Evolutionary conservation across 495 filamentous ascomycete genomes (phyloP).

Genomic region (Xylaria castorea): DNA sequence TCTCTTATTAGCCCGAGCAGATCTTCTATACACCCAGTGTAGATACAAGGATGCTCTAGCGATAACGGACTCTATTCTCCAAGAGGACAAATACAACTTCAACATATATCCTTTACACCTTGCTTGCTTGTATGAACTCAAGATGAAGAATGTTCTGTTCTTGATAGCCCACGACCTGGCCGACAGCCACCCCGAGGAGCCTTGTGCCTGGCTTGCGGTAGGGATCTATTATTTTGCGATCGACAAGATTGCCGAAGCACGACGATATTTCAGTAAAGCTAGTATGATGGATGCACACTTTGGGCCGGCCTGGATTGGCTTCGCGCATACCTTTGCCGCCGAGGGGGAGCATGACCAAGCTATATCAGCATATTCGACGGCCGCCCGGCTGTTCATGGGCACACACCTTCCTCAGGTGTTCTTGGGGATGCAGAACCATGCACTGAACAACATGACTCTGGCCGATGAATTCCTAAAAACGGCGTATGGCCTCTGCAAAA

Average conservation of each 20-base stretch:
- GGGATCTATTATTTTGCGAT: conserved; percentile 94
- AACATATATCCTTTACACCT: conserved; percentile 88
- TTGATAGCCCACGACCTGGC: conserved; percentile 93
- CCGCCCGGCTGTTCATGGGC: conserved; percentile 92
- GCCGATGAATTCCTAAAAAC: conserved; percentile 96
- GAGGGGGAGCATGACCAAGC: conserved; percentile 99
- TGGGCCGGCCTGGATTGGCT: conserved; percentile 98
- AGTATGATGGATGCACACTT: conserved; percentile 98
- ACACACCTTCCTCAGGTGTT: conserved; percentile 97
- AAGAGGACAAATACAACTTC: conserved; percentile 86
- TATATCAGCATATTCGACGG: conserved; percentile 96
- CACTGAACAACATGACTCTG: conserved; percentile 90
- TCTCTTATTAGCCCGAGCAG: conserved; percentile 88
- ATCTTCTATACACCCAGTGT: conserved; percentile 93
- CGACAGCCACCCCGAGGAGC: conserved; percentile 88
- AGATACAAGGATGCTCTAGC: conserved; percentile 85
- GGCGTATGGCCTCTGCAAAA: conserved; percentile 76
- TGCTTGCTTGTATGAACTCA: conserved; percentile 88
- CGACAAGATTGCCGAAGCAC: conserved; percentile 87
- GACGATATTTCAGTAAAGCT: conserved; percentile 95
- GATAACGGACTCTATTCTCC: conserved; percentile 82
- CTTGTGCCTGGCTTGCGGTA: conserved; percentile 90
- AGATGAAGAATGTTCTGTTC: conserved; percentile 85
- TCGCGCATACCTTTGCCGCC: conserved; percentile 99
- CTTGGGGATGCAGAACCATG: conserved; percentile 97